Base-by-base conservation (phyloP, 306 rosid genomes). In the Sophora flavescens region DNA sequence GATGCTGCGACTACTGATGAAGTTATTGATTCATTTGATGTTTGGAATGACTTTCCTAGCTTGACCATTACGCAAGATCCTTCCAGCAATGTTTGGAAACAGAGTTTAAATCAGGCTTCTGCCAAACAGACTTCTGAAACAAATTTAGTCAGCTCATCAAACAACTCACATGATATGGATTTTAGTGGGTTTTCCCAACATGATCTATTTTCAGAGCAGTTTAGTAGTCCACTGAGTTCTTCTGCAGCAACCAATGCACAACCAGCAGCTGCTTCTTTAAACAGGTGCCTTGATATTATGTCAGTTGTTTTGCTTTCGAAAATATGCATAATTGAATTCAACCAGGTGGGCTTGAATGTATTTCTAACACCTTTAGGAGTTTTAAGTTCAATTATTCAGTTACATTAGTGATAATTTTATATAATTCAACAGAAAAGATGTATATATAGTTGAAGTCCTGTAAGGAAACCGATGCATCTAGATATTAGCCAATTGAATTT, bases 1-100 rank as follows among this genome's bases (percentile, higher is more conserved):
- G 84, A 65, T 78, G 30, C 70, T 33, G 54, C 48, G 73, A 74
- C 72, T 75, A 74, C 57, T 59, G 76, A 69, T 66, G 81, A 70
- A 45, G 82, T 66, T 63, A 72, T 80, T 0, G 83, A 76, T 74
- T 78, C 89, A 36, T 84, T 85, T 77, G 91, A 89, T 74, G 83
- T 45, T n/a, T 90, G 93, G 96, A 83, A 86, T 83, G 89, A 53
- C 82, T 86, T 90, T 78, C 56, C 88, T 28, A 82, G 85, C 84
- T 85, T 70, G 18, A 61, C 89, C 77, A 68, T 77, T 65, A 68
- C 47, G 22, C 85, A 68, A 62, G 84, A 78, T 82, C 82, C 88
- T 72, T 77, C 82, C 50, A 63, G 14, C 64, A 81, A 59, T 85
- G 72, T 80, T 78, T 32, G 71, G 81, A 78, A 83, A 70, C 89